Base-by-base conservation (phyloP, 1,284 basidiomycete genomes). In the Leccinum colubrinum region DNA sequence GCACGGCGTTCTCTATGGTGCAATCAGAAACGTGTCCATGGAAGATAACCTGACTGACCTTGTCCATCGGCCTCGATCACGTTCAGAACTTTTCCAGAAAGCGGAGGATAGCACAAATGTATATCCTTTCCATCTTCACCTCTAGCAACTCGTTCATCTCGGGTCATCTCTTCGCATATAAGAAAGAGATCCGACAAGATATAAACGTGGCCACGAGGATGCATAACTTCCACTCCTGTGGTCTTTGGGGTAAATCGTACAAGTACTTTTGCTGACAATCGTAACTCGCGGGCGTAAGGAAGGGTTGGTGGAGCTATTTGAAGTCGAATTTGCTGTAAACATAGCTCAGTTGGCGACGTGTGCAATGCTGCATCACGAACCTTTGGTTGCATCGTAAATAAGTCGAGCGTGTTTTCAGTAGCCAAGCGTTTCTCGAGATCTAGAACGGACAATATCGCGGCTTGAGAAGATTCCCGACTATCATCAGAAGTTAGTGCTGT, bases 371-470 rank as follows among this genome's bases (percentile, higher is more conserved):
- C 8, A 37, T 54, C 48, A 59, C 80, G 62, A 68, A 93, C 95
- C 85, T 96, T 96, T 4, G 93, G 91, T 68, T 87, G 85, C 95
- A 99, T 97, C 1, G 94, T 93, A 74, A 99, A 99, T 54, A 99
- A 89, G 75, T 99, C 97, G 37, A 98, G 78, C 4, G 93, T 94
- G 33, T 85, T 81, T 53, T 90, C 85, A 0, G 94, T 90, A 59
- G 90, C 85, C 51, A 99, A 82, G 33, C 92, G 83, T 37, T 83
- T 79, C 74, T 99, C 97, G 22, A 99, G 83, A 68, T 95, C 91
- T 22, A 83, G 76, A 41, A 94, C 77, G 3, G 91, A 82, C 71
- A 85, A 83, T 6, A 79, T 76, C 65, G 84, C 73, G 1, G 81
- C 80, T 25, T 79, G 74, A 12, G 79, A 80, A 11, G 86, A 85